A percentile compares a stretch with the other conserved stretches of the same genome.
Conservation (phyloP, 192 early-diverging fungal species). For the Helicostylum pulchrum region DNA sequence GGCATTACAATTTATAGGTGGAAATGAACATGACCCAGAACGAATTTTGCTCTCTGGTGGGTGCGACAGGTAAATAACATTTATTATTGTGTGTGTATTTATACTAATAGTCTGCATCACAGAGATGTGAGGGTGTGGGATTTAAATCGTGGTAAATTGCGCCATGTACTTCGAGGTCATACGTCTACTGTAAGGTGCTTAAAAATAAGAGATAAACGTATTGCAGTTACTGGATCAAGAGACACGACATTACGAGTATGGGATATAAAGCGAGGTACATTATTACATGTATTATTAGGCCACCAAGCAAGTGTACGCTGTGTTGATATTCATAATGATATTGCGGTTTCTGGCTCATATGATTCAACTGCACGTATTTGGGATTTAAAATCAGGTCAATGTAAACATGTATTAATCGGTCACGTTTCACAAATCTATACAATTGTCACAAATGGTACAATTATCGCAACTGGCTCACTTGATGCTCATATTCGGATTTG, state of each 20-base stretch:
- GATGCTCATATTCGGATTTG: slow-evolving; percentile 91
- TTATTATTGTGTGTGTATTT: background rate
- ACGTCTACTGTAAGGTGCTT: slow-evolving; percentile 94
- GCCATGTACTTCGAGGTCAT: slow-evolving; percentile 91
- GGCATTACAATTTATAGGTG: slow-evolving; percentile 75
- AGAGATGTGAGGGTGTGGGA: slow-evolving; percentile 93
- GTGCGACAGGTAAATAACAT: slow-evolving; percentile 76
- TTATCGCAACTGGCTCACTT: slow-evolving; percentile 90
- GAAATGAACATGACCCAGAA: slow-evolving; percentile 35
- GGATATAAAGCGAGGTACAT: slow-evolving; percentile 63
- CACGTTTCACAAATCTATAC: slow-evolving; percentile 94
- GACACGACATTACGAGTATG: slow-evolving; percentile 93
- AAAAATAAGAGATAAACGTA: slow-evolving; percentile 62
- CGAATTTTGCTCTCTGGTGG: slow-evolving; percentile 87
- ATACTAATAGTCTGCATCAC: too few relatives aligned
- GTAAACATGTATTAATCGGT: slow-evolving; percentile 71
- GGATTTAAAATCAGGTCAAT: slow-evolving; percentile 73
- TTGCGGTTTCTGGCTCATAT: slow-evolving; percentile 89
- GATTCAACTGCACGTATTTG: slow-evolving; percentile 91
- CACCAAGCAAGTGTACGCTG: slow-evolving; percentile 90
- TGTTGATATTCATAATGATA: slow-evolving; percentile 76
- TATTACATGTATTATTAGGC: slow-evolving; percentile 73
- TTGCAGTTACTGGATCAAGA: slow-evolving; percentile 88
- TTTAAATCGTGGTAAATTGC: slow-evolving; percentile 76
- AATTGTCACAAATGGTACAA: slow-evolving; percentile 79